Conservation (phyloP, 2,329 filamentous ascomycete genomes). For the Stagonosporopsis rhizophila region DNA sequence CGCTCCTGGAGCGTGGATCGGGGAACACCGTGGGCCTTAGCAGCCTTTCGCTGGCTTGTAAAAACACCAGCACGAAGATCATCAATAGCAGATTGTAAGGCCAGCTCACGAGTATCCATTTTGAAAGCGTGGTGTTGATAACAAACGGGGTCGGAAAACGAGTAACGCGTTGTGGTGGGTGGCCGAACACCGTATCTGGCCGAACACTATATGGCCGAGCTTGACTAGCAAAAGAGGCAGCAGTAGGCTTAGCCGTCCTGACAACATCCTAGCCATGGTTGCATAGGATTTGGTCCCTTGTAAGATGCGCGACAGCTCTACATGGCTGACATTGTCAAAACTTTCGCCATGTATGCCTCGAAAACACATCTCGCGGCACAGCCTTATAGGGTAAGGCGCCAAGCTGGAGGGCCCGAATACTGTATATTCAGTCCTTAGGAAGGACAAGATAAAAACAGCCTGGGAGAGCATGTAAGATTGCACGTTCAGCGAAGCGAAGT, state of each 20-base stretch:
- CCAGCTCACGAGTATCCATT: no score
- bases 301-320: neutral
- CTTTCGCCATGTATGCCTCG: constrained; percentile 2
- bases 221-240: neutral
- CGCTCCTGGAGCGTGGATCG: no score
- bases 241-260: neutral
- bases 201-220: no score
- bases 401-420: neutral
- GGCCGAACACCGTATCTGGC: no score
- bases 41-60: no score
- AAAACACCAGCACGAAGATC: no score
- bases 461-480: neutral
- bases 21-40: no score
- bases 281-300: no score
- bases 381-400: neutral
- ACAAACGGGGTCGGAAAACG: no score
- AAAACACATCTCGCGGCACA: constrained; percentile 3
- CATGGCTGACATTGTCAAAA: neutral
- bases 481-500: neutral
- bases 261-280: neutral
- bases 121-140: no score
- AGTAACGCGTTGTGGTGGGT: no score
- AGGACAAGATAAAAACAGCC: neutral
- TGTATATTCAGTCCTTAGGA: neutral
- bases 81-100: no score